Base-by-base conservation (phyloP, 1,284 basidiomycete species). In the Malassezia sp. region DNA sequence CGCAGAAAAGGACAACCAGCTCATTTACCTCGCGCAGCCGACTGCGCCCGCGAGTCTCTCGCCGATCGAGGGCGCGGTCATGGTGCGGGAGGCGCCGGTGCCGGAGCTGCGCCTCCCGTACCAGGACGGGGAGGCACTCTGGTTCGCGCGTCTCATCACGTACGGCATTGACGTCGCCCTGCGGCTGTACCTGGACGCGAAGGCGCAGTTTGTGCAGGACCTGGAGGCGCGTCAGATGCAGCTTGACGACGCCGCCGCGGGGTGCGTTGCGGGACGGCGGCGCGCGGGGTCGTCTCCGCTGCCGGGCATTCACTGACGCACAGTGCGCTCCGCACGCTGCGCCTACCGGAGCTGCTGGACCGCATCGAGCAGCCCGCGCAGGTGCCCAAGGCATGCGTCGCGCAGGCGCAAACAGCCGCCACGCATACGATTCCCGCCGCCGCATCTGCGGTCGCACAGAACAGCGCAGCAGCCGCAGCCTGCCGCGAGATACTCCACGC, bases 21-120 rank as follows among this genome's bases (percentile, higher is more conserved):
- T 96, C 5, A 93, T 99, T 41, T 99, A 97, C 72, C 85, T 95
- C 57, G 78, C 87, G 47, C 81, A 85, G 35, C 77, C 93, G 0
- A 89, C 88, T 0, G 74, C 85, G 0, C 64, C 78, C 1, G 79
- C 83, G 2, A 76, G 81, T 22, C 76, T 95, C 4, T 72, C 82
- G 0, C 68, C 77, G 0, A 81, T 96, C 36, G 72, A 75, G 30
- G 79, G 80, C 18, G 79, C 80, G 2, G 72, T 77, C 4, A 80
- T 96, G 72, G 85, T 82, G 24, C 78, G 82, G 54, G 70, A 80
- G 2, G 75, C 73, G 10, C 65, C 80, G 2, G 80, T 82, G 0
- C 66, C 75, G 0, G 81, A 79, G 12, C 71, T 95, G 1, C 31
- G 50, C 18, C 49, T 59, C 39, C 55, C 66, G n/a, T 43, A 49